Base-by-base conservation (phyloP, 805 yeast genomes). In the Wickerhamiella azymoides region DNA sequence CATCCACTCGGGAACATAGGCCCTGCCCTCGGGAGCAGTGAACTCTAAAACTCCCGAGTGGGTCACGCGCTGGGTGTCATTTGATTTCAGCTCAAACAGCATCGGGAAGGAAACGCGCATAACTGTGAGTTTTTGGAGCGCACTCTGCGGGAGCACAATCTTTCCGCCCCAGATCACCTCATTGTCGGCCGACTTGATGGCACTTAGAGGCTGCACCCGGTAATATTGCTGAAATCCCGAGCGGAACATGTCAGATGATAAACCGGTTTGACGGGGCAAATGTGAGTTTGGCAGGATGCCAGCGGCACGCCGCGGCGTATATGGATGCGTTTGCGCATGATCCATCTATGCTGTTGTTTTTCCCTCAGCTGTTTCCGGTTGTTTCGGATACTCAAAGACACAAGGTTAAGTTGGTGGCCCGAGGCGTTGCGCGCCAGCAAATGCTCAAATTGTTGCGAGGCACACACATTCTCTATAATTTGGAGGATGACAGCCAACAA, bases 11-110 rank as follows among this genome's bases (percentile, higher is more conserved):
- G 99, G 99, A 30, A 92, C 57, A 60, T 92, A 92, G 2, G 77
- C 92, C 47, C 98, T 71, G 14, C 99, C 99, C 67, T 92, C 98
- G 59, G 92, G 97, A 1, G 98, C 96, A 14, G 84, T 81, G 62
- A 92, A 92, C 65, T 92, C 98, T 50, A 92, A 67, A 25, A 92
- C 98, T 58, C 99, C 99, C 40, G 88, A 82, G 60, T 86, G 95
- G 0, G 96, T 84, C 7, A 60, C 66, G 27, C 69, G 60, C 16
- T 63, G 70, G 19, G 73, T 68, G 32, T 74, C 80, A 54, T 80
- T 93, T 46, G 82, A 81, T 28, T 69, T 67, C 36, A 92, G 65
- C 61, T 81, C 82, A 58, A 92, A 92, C 41, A 92, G 69, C 99
- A 92, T 92, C 0, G 99, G 99, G 58, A 92, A 92, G 54, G 95